A percentile compares a stretch with the other conserved stretches of the same genome.
Conservation (phyloP, 495 filamentous ascomycete genomes). For the Cercophora scortea region DNA sequence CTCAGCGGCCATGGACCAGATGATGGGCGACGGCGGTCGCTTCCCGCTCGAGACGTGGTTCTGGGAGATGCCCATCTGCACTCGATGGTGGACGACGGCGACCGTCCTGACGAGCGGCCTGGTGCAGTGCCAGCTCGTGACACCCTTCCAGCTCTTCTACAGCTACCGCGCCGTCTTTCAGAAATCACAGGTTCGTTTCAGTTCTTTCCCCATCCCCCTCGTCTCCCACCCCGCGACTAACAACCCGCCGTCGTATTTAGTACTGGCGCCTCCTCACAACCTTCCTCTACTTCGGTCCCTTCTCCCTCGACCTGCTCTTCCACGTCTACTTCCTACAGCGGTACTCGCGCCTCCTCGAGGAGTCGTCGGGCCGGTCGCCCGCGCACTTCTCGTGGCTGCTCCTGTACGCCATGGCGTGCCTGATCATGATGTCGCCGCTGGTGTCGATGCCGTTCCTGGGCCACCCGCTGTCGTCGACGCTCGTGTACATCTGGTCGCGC, state of each 20-base stretch:
- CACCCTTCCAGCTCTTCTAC: conserved; percentile 92
- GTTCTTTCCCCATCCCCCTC: background rate
- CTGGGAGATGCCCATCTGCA: conserved; percentile 94
- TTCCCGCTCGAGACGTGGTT: conserved; percentile 95
- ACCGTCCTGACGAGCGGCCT: conserved; percentile 82
- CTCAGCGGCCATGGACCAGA: conserved; percentile 51
- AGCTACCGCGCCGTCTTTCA: conserved; percentile 86
- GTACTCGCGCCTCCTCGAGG: conserved; percentile 91
- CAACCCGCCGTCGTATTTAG: conserved; percentile 35
- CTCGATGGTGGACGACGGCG: conserved; percentile 91
- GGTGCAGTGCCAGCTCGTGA: conserved; percentile 86
- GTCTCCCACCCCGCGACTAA: background rate
- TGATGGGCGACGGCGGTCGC: conserved; percentile 58
- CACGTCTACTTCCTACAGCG: conserved; percentile 98
- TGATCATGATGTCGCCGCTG: conserved; percentile 75
- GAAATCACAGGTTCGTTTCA: conserved; percentile 65
- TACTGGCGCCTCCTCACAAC: conserved; percentile 95
- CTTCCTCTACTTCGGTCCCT: conserved; percentile 93
- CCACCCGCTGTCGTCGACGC: conserved; percentile 74
- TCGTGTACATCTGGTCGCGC: conserved; percentile 98
- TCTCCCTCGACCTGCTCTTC: conserved; percentile 92
- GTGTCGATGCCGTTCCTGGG: conserved; percentile 87
- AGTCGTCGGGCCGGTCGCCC: conserved; percentile 79
- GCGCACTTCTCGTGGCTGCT: conserved; percentile 94
- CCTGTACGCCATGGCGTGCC: conserved; percentile 68